phyloP scores from a whole-genome alignment of 1,284 basidiomycete genomes.

The Ganoderma resinaceum region DNA sequence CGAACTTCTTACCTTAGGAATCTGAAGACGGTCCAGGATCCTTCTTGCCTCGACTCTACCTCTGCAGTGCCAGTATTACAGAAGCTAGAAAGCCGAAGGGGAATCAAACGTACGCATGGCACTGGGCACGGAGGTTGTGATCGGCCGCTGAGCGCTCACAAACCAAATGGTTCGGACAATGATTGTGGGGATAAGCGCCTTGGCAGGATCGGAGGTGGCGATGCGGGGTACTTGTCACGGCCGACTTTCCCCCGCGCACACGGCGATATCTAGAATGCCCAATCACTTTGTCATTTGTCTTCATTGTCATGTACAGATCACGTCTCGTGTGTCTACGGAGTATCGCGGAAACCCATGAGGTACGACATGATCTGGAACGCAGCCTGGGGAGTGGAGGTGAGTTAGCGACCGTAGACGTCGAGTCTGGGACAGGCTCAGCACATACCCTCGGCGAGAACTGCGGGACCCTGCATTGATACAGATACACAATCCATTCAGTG shows the following conservation, averaged over 20 bases:
- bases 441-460: constrained; percentile 70
- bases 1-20: too few relatives aligned
- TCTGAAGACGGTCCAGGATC: too few relatives aligned
- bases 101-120: too few relatives aligned
- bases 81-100: too few relatives aligned
- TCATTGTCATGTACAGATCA: neutral
- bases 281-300: neutral
- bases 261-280: neutral
- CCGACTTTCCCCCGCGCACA: too few relatives aligned
- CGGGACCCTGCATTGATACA: constrained; percentile 54
- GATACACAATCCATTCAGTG: neutral
- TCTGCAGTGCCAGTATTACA: neutral
- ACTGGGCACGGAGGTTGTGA: too few relatives aligned
- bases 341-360: constrained; percentile 67
- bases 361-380: constrained; percentile 76
- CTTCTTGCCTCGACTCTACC: neutral
- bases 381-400: constrained; percentile 46
- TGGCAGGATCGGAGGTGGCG: too few relatives aligned
- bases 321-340: constrained; percentile 21
- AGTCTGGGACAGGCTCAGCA: constrained; percentile 10
- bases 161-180: neutral
- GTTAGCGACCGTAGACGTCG: constrained; percentile 3
- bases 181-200: neutral
- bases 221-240: neutral
- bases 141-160: neutral